Conservation (phyloP, 306 rosid genomes). For the Quercus wislizeni region DNA sequence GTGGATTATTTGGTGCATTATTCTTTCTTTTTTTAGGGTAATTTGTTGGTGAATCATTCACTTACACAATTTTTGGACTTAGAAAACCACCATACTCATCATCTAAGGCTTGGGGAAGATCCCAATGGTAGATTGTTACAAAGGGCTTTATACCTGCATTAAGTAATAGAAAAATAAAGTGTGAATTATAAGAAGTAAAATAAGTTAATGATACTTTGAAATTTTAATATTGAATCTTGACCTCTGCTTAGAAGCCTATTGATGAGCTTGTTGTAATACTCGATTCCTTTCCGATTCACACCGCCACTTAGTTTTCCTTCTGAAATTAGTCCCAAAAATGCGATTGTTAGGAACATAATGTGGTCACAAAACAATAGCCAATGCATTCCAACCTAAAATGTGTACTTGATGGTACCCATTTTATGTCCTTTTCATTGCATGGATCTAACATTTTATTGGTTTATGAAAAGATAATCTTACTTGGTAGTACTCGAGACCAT, state of each 20-base stretch:
- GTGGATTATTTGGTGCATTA: no score
- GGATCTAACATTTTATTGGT: neutral
- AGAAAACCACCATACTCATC: conserved; percentile 30
- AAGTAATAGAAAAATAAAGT: no score
- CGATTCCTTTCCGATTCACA: no score
- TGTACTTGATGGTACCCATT: no score
- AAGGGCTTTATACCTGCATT: conserved; percentile 29
- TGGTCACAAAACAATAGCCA: no score
- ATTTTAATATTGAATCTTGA: conserved; percentile 3
- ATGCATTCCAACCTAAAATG: no score
- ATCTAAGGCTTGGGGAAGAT: conserved; percentile 36
- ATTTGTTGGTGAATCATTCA: neutral
- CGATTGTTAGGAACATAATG: no score
- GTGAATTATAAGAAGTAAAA: no score
- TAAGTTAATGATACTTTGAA: no score
- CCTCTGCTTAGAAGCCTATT: conserved; percentile 52
- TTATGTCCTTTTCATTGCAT: conserved; percentile 15
- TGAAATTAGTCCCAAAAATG: no score
- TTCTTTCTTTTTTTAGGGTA: no score
- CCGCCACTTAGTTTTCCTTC: no score
- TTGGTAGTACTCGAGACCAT: neutral
- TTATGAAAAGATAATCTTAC: neutral
- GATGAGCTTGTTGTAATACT: conserved; percentile 1
- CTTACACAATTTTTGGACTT: conserved; percentile 29
- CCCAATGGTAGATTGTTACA: conserved; percentile 46